Evolutionary conservation across 306 rosid species (phyloP), one percentile per base, ranked within the genome.

Genomic region (Fragaria ananassa): DNA sequence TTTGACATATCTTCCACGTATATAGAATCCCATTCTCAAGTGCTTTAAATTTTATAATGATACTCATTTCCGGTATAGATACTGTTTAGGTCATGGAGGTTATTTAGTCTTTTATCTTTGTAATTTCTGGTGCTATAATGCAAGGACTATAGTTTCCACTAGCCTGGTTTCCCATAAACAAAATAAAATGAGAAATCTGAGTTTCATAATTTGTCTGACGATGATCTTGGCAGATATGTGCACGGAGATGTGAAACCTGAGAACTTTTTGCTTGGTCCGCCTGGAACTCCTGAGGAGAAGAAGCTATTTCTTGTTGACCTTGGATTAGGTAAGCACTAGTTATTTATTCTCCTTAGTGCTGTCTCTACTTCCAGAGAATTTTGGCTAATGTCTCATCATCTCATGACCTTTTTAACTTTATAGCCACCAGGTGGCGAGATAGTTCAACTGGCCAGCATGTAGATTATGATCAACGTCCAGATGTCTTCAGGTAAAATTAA

Each of bases 161-260:
- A 11, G 41, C 61, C 19, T 49, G 51, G 27, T 35, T 64, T 54
- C 42, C 60, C 31, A 51, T 35, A 53, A 10, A 19, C 49, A 42
- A 29, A 64, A 29, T 12, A 49, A 29, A 47, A 4, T 39, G 25
- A 12, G 19, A 51, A 51, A 15, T 5, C 8, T 21, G 47, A 39
- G 46, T 60, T 18, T 42, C 71, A 57, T 27, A 35, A 39, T 81
- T 10, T 47, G 34, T 68, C 53, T 77, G 68, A 65, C 29, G 8
- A 44, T 63, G 75, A 75, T 67, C 58, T 21, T 71, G 78, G 44
- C 79, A 86, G 89, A 80, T 86, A 86, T 74, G 89, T 86, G 74
- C 89, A 86, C 34, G 89, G 89, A 39, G 89, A 86, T 18, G 87
- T 86, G 62, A 86, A 86, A 68, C 89, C 89, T 66, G 89, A 86